phyloP scores from a whole-genome alignment of 2,329 filamentous ascomycete genomes.

The Paecilomyces dactylethromorphus region DNA sequence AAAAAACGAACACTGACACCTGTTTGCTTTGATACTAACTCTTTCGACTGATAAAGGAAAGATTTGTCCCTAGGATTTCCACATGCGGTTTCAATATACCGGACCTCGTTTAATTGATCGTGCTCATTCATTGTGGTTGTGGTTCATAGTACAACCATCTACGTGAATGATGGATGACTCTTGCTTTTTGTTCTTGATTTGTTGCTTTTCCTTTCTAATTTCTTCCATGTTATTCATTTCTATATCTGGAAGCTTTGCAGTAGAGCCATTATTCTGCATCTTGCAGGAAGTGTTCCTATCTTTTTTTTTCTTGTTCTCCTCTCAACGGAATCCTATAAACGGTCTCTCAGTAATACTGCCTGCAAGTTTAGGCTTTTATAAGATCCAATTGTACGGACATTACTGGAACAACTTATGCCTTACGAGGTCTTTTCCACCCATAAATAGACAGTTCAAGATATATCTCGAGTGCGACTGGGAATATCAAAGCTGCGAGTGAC shows the following conservation, averaged over 20 bases:
- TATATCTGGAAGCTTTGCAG: not conserved
- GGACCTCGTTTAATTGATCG: not conserved
- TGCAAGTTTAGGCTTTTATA: not conserved
- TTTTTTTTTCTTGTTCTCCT: not conserved
- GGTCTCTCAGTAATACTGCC: not conserved
- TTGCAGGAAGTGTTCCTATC: not conserved
- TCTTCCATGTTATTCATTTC: not conserved
- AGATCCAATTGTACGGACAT: not conserved
- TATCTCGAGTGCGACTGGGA: no score
- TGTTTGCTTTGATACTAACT: not conserved
- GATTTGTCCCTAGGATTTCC: not conserved
- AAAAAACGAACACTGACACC: not conserved
- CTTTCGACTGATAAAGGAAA: not conserved
- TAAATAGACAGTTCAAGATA: not conserved
- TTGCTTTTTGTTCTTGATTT: not conserved
- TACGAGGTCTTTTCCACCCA: not conserved
- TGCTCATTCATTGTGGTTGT: not conserved
- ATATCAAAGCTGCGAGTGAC: no score
- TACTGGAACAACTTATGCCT: not conserved
- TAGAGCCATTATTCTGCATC: not conserved
- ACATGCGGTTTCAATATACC: not conserved
- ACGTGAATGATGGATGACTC: not conserved
- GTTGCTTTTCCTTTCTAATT: not conserved
- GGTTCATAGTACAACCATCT: not conserved
- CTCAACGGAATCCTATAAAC: not conserved